Evolutionary conservation across 139 green algal species (phyloP).

Genomic region (Tetraselmis chui): DNA sequence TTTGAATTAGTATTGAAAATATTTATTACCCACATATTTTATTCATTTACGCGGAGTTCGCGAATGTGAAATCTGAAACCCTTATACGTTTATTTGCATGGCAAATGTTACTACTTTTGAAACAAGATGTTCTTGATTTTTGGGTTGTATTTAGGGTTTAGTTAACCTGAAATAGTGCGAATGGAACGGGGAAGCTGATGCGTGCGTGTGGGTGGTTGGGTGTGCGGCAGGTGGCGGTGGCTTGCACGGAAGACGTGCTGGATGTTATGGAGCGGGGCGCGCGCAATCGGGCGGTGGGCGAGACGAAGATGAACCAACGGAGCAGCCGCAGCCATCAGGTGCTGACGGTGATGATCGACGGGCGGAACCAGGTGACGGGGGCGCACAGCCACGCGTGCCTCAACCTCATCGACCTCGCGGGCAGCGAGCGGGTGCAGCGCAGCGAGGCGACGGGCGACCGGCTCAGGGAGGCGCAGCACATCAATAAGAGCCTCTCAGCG

Average conservation of each 20-base stretch:
- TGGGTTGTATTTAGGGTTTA: too few relatives aligned
- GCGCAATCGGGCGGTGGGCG: conserved; percentile 56
- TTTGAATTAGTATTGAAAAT: too few relatives aligned
- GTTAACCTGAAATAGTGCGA: too few relatives aligned
- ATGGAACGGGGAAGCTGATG: too few relatives aligned
- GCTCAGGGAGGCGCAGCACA: conserved; percentile 86
- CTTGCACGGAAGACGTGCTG: conserved; percentile 59
- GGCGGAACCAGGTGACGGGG: conserved; percentile 46
- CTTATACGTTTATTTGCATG: too few relatives aligned
- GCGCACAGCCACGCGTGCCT: conserved; percentile 37
- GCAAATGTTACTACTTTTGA: too few relatives aligned
- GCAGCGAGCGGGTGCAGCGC: conserved; percentile 78
- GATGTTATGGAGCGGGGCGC: conserved; percentile 64
- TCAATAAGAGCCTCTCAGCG: conserved; percentile 81
- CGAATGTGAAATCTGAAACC: too few relatives aligned
- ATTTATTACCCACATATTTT: too few relatives aligned
- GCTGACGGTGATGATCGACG: conserved; percentile 79
- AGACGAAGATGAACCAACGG: conserved; percentile 88
- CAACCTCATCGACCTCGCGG: conserved; percentile 71
- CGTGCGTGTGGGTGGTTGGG: too few relatives aligned
- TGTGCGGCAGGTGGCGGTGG: conserved; percentile 59
- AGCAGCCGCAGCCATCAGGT: conserved; percentile 77
- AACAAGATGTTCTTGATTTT: too few relatives aligned
- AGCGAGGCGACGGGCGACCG: conserved; percentile 66
- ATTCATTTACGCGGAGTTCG: too few relatives aligned